Conservation (phyloP, 306 rosid genomes). For the Hippophae gyantsensis region DNA sequence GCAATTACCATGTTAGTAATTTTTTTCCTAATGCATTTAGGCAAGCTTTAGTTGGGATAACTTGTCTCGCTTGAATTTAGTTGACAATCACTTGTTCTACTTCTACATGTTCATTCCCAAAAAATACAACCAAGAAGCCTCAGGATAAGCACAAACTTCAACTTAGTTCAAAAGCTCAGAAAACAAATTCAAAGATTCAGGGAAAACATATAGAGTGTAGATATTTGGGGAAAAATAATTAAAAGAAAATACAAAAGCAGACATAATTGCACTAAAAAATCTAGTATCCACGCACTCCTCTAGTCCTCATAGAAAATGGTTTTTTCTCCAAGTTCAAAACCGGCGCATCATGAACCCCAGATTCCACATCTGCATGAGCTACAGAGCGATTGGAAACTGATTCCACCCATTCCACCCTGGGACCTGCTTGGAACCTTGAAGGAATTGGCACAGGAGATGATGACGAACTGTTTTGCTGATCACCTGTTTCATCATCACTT, state of each 20-base stretch:
- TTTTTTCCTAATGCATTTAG: no score
- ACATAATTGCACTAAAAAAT: background rate
- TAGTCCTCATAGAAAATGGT: slow-evolving; percentile 51
- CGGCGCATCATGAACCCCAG: slow-evolving; percentile 25
- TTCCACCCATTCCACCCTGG: slow-evolving; percentile 19
- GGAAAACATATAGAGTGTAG: background rate
- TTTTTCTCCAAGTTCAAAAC: slow-evolving; percentile 33
- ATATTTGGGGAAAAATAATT: background rate
- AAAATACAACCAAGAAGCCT: background rate
- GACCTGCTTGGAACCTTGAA: slow-evolving; percentile 26
- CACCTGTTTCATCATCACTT: slow-evolving; percentile 32
- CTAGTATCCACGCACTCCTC: slow-evolving; percentile 24
- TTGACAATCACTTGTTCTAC: background rate
- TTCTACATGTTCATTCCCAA: background rate
- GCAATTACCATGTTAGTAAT: no score
- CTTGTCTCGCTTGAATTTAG: background rate
- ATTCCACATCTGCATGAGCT: slow-evolving; percentile 19
- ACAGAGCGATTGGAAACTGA: slow-evolving; percentile 14
- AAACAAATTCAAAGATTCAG: background rate
- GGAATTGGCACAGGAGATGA: slow-evolving; percentile 20
- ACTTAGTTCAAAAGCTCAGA: background rate
- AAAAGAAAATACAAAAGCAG: slow-evolving; percentile 7
- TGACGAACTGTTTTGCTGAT: slow-evolving; percentile 15
- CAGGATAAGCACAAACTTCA: slow-evolving; percentile 3
- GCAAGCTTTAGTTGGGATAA: no score